Evolutionary conservation across 495 filamentous ascomycete species (phyloP).

Genomic region (Aspergillus baeticus): DNA sequence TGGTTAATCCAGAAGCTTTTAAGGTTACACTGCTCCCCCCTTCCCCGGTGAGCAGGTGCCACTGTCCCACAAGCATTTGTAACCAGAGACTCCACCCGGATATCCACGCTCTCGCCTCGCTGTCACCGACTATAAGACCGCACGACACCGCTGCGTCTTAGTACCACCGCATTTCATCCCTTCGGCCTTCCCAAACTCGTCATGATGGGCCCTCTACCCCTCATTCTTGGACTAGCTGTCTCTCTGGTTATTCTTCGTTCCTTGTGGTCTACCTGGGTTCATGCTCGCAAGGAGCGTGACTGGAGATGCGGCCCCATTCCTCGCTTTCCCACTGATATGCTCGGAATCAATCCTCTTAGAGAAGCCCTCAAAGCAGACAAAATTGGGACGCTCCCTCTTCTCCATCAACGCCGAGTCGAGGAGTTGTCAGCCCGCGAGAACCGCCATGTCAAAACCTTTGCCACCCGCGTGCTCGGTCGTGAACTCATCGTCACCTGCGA

Average conservation of each 20-base stretch:
- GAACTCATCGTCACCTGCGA: slow-evolving; percentile 45
- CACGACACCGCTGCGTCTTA: no score
- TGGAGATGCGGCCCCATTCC: slow-evolving; percentile 31
- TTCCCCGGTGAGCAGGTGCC: no score
- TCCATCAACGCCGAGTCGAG: slow-evolving; percentile 23
- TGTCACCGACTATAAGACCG: no score
- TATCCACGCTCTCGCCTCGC: no score
- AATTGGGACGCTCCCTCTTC: slow-evolving; percentile 23
- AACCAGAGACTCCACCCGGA: no score
- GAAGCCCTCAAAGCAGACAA: slow-evolving; percentile 30
- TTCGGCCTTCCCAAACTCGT: background rate
- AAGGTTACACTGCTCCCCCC: no score
- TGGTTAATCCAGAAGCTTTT: no score
- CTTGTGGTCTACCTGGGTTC: slow-evolving; percentile 7
- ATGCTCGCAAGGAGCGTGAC: slow-evolving; percentile 27
- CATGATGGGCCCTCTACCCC: background rate
- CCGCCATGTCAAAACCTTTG: slow-evolving; percentile 30
- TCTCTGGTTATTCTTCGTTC: background rate
- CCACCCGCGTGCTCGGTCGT: slow-evolving; percentile 27
- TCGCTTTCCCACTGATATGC: slow-evolving; percentile 31
- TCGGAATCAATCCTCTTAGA: slow-evolving; percentile 30
- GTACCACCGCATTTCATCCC: no score
- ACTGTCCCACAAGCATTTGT: no score
- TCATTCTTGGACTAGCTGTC: background rate
- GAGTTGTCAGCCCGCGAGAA: slow-evolving; percentile 25